Evolutionary conservation across 1,139 yeast genomes (phyloP), one percentile per base, ranked within the genome.

Genomic region (Hemisphaericaspora xylofermentans): DNA sequence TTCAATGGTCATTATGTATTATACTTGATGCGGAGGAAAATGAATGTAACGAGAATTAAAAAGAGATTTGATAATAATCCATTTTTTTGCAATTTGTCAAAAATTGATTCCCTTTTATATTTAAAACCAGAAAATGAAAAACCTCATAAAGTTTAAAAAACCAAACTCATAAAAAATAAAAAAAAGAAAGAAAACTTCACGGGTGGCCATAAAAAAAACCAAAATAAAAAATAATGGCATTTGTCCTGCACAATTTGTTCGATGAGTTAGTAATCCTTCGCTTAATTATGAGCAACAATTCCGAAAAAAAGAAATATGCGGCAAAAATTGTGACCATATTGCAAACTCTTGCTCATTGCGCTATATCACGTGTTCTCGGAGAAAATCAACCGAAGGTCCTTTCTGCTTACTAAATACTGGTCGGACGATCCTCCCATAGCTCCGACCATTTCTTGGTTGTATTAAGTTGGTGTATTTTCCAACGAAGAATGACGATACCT

Each of bases 1-100:
- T 41, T 58, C 60, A 46, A 57, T 54, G 42, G 63, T 59, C 63
- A 59, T 59, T 27, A 19, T 19, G 2, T 26, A 35, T 18, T 14
- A 16, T 38, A 12, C 22, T 13, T 16, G 25, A n/a, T 6, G 28
- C 5, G n/a, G 6, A 22, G 25, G 25, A 22, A 19, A 15, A 25
- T 14, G 6, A 9, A 33, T 19, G 16, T 3, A 3, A 29, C 12
- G 12, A 9, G 12, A n/a, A 7, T 6, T 12, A 31, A 19, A n/a
- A 26, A 26, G 28, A 26, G n/a, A 12, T 24, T 18, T 17, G 21
- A 29, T 5, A 18, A 36, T 17, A 18, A 18, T 3, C 4, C 4
- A 9, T 3, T 3, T 13, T 13, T 12, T 26, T 26, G 28, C 28
- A 26, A 26, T 13, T 13, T 12, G n/a, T n/a, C n/a, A n/a, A n/a